These are phyloP conservation scores for Neonectria coccinea DNA, from an alignment of 2,329 filamentous ascomycete species.

Conservation along the genomic window DNA sequence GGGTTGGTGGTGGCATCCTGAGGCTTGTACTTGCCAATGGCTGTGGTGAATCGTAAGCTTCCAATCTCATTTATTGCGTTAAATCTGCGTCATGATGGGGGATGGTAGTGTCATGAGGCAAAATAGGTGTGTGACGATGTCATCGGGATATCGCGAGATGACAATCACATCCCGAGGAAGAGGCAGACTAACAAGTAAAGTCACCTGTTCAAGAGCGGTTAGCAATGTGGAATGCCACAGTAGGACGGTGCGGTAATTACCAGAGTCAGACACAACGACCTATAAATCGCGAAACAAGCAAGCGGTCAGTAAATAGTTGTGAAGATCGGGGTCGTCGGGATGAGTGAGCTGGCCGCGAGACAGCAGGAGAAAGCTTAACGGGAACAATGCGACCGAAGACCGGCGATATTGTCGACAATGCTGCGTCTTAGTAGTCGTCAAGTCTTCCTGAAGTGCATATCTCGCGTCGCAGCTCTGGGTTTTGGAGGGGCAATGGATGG, in stretches of 20 bases:
- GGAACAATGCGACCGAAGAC: background rate
- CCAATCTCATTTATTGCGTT: constrained; percentile 23
- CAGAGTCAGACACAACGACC: constrained; percentile 97
- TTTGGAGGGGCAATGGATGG: constrained; percentile 49
- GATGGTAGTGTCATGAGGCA: constrained; percentile 10
- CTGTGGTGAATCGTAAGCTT: constrained; percentile 59
- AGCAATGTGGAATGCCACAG: constrained; percentile 42
- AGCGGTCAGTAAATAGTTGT: constrained; percentile 40
- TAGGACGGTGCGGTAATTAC: constrained; percentile 64
- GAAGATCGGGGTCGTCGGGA: constrained; percentile 10
- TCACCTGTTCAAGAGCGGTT: constrained; percentile 66
- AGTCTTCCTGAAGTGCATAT: constrained; percentile 18
- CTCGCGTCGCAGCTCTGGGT: constrained; percentile 32
- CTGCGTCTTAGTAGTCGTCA: background rate
- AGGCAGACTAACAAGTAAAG: constrained; percentile 75
- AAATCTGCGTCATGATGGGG: constrained; percentile 29
- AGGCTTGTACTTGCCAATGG: constrained; percentile 99
- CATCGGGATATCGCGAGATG: constrained; percentile 20
- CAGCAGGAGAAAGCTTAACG: background rate
- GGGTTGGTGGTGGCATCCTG: constrained; percentile 99
- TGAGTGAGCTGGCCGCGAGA: background rate
- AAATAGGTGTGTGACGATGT: constrained; percentile 7
- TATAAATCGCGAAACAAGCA: constrained; percentile 52
- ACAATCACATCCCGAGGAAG: constrained; percentile 14
- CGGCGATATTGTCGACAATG: background rate